A percentile compares a stretch with the other conserved stretches of the same genome.
Conservation (phyloP, 106 monocot genomes). For the Acorus calamus region DNA sequence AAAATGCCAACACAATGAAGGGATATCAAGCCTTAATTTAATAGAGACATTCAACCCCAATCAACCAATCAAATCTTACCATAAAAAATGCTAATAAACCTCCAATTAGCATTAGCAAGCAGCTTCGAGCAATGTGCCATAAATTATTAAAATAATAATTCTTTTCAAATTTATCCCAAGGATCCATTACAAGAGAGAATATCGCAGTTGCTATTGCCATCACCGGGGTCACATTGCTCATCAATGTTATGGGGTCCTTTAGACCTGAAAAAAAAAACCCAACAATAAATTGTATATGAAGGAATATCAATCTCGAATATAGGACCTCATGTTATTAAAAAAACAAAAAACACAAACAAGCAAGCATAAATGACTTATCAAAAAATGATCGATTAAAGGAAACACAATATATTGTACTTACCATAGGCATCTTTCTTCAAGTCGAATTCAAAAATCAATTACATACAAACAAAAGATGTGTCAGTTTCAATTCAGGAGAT, state of each 20-base stretch:
- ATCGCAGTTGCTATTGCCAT: slow-evolving; percentile 72
- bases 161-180: slow-evolving; percentile 57
- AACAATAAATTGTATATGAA: not conserved
- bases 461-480: slow-evolving; percentile 19
- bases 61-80: slow-evolving; percentile 27
- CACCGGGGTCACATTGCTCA: slow-evolving; percentile 89
- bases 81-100: slow-evolving; percentile 81
- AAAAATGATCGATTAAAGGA: not conserved
- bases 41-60: too few species aligned
- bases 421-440: slow-evolving; percentile 95
- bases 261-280: slow-evolving; percentile 37
- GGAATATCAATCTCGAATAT: not conserved
- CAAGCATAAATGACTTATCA: not conserved
- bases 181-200: slow-evolving; percentile 68
- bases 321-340: not conserved
- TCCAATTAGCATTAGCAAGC: slow-evolving; percentile 61
- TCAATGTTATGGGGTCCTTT: slow-evolving; percentile 70
- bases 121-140: slow-evolving; percentile 50
- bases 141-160: slow-evolving; percentile 70
- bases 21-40: too few species aligned
- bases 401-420: slow-evolving; percentile 26
- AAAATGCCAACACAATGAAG: too few species aligned
- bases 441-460: slow-evolving; percentile 13
- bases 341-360: slow-evolving; percentile 2
- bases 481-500: not conserved